Evolutionary conservation across 306 rosid genomes (phyloP).

Genomic region (Amphicarpaea edgeworthii): DNA sequence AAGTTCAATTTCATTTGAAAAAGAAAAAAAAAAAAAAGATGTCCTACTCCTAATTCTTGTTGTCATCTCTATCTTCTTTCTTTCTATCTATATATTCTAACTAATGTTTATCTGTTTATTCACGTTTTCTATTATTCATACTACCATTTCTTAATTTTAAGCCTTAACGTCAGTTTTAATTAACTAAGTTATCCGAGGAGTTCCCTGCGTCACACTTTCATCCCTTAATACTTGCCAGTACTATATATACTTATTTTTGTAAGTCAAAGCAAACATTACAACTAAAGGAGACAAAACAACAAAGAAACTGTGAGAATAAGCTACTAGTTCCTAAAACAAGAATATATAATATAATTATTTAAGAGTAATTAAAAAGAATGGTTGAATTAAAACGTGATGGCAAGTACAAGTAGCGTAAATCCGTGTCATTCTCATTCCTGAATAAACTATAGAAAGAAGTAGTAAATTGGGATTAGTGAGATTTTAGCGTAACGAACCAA

Average conservation of each 20-base stretch:
- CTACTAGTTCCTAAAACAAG: neutral
- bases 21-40: neutral
- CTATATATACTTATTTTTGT: neutral
- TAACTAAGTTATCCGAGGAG: conserved; percentile 35
- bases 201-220: conserved; percentile 26
- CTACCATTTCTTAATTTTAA: conserved; percentile 28
- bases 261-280: neutral
- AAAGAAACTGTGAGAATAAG: neutral
- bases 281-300: neutral
- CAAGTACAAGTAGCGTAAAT: conserved; percentile 61
- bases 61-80: conserved; percentile 29
- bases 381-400: conserved; percentile 47
- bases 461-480: conserved; percentile 91
- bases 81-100: conserved; percentile 18
- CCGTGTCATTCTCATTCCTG: conserved; percentile 53
- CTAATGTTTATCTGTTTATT: conserved; percentile 56
- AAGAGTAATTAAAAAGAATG: neutral
- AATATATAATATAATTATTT: neutral
- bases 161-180: conserved; percentile 44
- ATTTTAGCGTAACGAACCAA: conserved; percentile 96
- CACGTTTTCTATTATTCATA: conserved; percentile 45
- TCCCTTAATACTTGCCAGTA: neutral
- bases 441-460: conserved; percentile 18
- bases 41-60: conserved; percentile 21
- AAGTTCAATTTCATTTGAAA: neutral